Base-by-base conservation (phyloP, 148 eudicot genomes). In the Fallopia convolvulus region DNA sequence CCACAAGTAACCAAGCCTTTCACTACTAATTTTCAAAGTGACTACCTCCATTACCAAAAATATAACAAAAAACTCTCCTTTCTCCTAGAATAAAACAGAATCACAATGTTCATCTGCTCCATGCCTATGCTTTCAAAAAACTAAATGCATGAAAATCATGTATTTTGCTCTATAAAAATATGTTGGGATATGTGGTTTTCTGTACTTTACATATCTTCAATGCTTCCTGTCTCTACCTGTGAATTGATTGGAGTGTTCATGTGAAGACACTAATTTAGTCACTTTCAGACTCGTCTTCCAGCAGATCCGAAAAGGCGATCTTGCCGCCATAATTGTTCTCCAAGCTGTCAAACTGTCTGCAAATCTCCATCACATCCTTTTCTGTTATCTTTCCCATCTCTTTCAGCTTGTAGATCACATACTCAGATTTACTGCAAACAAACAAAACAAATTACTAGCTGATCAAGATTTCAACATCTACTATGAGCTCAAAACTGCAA, bases 341-440 rank as follows among this genome's bases (percentile, higher is more conserved):
- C 81, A 83, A 77, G 49, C 70, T 71, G 12, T 90, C 91, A 82
- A 88, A 90, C 79, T 87, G 88, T 49, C 77, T 78, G 79, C 89
- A 83, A 36, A 88, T 87, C 72, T 83, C 81, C n/a, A 53, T 13
- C 40, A 88, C 78, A 53, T 88, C 89, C 26, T 82, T 79, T 20
- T 87, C 83, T 77, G 81, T 79, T 80, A 89, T 76, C 84, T 79
- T 88, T 8, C 91, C 91, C 91, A 90, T 88, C 82, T 88, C 87
- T 77, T 80, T 87, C 5, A 90, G 90, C 91, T 90, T 88, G 84
- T 83, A 87, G 42, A 89, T 82, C 15, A 90, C 83, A 68, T 85
- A 90, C 68, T 90, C 93, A 0, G 91, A 80, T 77, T 90, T 90
- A 80, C 93, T 90, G 91, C 90, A 84, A 44, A 44, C 47, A 44